Base-by-base conservation (phyloP, 2,329 filamentous ascomycete genomes). In the Colletotrichum orchidophilum region DNA sequence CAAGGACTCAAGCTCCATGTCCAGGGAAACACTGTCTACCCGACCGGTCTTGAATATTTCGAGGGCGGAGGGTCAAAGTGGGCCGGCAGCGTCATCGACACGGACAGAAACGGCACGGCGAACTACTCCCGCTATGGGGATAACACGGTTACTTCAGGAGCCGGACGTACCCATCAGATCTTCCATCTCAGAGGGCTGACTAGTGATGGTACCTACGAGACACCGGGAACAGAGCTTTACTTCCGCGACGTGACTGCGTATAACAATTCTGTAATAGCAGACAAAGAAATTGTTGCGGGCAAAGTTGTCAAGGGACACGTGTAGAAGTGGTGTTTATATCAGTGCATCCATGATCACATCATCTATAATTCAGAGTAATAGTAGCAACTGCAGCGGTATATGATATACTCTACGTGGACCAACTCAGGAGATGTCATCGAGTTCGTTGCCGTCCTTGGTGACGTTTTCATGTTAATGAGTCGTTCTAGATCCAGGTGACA, bases 21-120 rank as follows among this genome's bases (percentile, higher is more conserved):
- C 1, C 67, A 72, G 0, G 86, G 86, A 3, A 74, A 77, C 9
- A 75, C 81, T 3, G 82, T 85, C 5, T 86, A 93, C 57, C 88
- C 91, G 0, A 89, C 86, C 0, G 90, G 89, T 1, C 80, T 92
- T 2, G 88, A 92, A 74, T 87, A 86, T 0, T 91, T 92, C 72
- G 74, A 79, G 21, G n/a, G 5, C 4, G n/a, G 24, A 9, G 50
- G 42, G 26, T 7, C 18, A 7, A 29, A 27, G 11, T 71, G 63
- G 63, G 65, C 6, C 12, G 81, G 74, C 33, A 78, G 78, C 26
- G 71, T 72, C 2, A 75, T 90, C 11, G 77, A 76, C 2, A 92
- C 90, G 0, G 84, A 77, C 35, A 87, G 91, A 72, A 87, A 88
- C 42, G 90, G 90, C 26, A 87, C 83, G 3, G 91, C 90, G 4